Base-by-base conservation (phyloP, 495 filamentous ascomycete genomes). In the Diplogelasinospora grovesii region DNA sequence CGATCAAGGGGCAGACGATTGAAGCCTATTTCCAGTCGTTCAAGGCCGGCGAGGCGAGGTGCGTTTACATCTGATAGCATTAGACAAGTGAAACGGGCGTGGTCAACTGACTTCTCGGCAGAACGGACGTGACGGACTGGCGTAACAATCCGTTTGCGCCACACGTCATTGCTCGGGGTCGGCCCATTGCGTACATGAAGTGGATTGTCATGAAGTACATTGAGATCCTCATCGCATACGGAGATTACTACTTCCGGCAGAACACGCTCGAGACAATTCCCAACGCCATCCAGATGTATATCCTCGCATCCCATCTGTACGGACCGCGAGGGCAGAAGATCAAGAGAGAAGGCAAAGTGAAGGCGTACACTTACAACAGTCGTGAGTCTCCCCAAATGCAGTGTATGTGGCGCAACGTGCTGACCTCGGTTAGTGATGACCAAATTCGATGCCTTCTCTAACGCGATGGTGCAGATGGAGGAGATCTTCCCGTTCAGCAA, bases 151-250 rank as follows among this genome's bases (percentile, higher is more conserved):
- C 49, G 0, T 64, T 57, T 39, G 20, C 21, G 22, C 46, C 53
- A 1, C 50, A 62, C 36, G 24, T 14, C 5, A 9, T 30, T 10
- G 37, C 37, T 5, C 48, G 64, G 0, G 11, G 3, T 0, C 26
- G 58, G 3, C 56, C 62, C 0, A 21, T 47, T 9, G 54, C 56
- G 1, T 68, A 64, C 49, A 62, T 63, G 62, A 61, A 53, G 35
- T 39, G 49, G 25, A 29, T 60, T 8, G 57, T 46, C 15, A 52
- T 66, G 34, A 58, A 54, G 22, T 68, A 65, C 43, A 54, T 68
- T 20, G 37, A 58, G 41, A 63, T 59, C 26, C 46, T 68, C 1
- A 51, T 69, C 16, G 61, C 48, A 11, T 30, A 18, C 4, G 65
- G 65, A 0, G 65, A 69, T 40, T 13, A 30, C n/a, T 50, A 43